These are phyloP conservation scores for Aleurites moluccanus DNA, from an alignment of 441 rosid species.

Conservation along the genomic window DNA sequence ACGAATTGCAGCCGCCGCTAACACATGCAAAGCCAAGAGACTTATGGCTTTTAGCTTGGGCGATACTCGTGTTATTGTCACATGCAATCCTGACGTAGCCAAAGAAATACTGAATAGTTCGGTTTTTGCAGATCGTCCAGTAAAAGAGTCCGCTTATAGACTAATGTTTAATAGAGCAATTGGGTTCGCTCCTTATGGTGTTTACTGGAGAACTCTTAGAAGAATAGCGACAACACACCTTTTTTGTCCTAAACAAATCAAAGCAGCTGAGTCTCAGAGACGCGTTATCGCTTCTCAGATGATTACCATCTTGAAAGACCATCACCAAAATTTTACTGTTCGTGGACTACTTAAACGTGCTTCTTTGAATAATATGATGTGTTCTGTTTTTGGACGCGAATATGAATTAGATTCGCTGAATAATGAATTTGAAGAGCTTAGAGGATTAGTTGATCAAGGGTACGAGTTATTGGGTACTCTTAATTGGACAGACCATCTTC, in stretches of 20 bases:
- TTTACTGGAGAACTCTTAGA: constrained; percentile 77
- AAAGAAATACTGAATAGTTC: constrained; percentile 69
- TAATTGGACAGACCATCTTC: constrained; percentile 82
- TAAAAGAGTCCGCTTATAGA: constrained; percentile 74
- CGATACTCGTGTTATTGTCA: constrained; percentile 62
- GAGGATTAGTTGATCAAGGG: constrained; percentile 72
- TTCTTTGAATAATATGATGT: constrained; percentile 81
- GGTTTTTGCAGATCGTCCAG: constrained; percentile 79
- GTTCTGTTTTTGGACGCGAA: constrained; percentile 64
- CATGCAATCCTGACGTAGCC: constrained; percentile 76
- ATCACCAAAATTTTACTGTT: constrained; percentile 32
- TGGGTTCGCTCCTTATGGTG: constrained; percentile 82
- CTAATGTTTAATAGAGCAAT: constrained; percentile 86
- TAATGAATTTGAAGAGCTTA: constrained; percentile 50
- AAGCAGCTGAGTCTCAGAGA: constrained; percentile 52
- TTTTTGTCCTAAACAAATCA: constrained; percentile 70
- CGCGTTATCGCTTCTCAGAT: constrained; percentile 46
- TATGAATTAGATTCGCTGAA: constrained; percentile 43
- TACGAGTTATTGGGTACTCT: constrained; percentile 70
- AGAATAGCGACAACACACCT: constrained; percentile 66
- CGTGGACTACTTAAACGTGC: constrained; percentile 67
- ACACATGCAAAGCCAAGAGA: constrained; percentile 42
- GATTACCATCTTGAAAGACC: constrained; percentile 38
- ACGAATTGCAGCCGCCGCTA: constrained; percentile 51
- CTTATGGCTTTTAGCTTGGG: constrained; percentile 92